phyloP scores from a whole-genome alignment of 1,284 basidiomycete genomes.

The Heterobasidion irregulare region DNA sequence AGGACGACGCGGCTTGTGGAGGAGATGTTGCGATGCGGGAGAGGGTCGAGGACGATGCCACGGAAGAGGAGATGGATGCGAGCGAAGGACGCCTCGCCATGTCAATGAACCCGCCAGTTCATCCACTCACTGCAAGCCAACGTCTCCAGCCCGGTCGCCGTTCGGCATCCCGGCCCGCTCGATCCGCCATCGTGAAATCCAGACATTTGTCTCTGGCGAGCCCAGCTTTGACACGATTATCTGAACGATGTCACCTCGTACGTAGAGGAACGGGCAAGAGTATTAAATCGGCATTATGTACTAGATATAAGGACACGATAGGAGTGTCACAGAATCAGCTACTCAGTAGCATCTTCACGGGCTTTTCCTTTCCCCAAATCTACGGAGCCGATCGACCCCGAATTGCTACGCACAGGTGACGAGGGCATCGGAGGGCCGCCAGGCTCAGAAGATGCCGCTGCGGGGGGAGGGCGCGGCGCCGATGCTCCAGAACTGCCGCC shows the following conservation, averaged over 20 bases:
- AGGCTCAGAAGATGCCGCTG: constrained; percentile 23
- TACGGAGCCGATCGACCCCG: constrained; percentile 15
- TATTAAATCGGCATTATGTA: too few species aligned
- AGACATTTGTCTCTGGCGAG: too few species aligned
- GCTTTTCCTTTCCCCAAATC: constrained; percentile 4
- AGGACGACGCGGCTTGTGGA: constrained; percentile 7
- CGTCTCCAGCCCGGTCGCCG: too few species aligned
- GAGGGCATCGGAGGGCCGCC: constrained; percentile 19
- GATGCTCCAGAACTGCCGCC: constrained; percentile 23
- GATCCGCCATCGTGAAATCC: too few species aligned
- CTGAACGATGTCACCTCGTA: too few species aligned
- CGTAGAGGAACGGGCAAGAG: too few species aligned
- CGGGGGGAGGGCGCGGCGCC: constrained; percentile 28
- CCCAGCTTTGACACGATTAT: too few species aligned
- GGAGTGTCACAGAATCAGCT: not conserved
- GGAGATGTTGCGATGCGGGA: not conserved
- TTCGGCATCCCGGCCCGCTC: too few species aligned
- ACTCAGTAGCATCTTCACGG: constrained; percentile 10
- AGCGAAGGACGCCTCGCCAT: constrained; percentile 24
- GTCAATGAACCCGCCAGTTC: not conserved
- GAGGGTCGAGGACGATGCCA: constrained; percentile 7
- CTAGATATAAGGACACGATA: not conserved
- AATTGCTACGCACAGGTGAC: constrained; percentile 16
- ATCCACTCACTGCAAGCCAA: not conserved
- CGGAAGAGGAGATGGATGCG: constrained; percentile 10